A percentile compares a stretch with the other conserved stretches of the same genome.
phyloP scores from a whole-genome alignment of 192 early-diverging fungal species.

The Coemansia sp. region DNA sequence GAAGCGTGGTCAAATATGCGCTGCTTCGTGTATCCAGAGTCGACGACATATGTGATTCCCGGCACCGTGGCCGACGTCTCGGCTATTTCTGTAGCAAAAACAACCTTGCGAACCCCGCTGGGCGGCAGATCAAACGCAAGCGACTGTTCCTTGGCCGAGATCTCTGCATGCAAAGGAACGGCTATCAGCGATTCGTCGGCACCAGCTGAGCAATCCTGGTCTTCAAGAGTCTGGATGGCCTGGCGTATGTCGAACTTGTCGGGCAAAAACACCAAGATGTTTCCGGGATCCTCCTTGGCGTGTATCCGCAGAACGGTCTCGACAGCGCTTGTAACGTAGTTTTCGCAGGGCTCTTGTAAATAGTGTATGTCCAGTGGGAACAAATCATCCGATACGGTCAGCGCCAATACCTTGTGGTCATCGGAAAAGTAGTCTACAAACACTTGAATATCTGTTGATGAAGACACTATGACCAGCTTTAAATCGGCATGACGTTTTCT shows the following conservation, averaged over 20 bases:
- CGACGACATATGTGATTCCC: constrained; percentile 91
- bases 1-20: constrained; percentile 86
- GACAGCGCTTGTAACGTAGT: constrained; percentile 87
- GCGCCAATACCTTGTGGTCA: constrained; percentile 37
- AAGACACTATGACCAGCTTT: constrained; percentile 88
- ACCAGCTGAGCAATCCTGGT: constrained; percentile 51
- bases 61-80: constrained; percentile 96
- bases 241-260: constrained; percentile 94
- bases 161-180: constrained; percentile 80
- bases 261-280: constrained; percentile 89
- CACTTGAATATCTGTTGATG: constrained; percentile 51
- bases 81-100: constrained; percentile 95
- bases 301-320: constrained; percentile 91
- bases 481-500: constrained; percentile 69
- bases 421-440: neutral
- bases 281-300: constrained; percentile 85
- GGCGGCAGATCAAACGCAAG: constrained; percentile 87
- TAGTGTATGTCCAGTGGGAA: constrained; percentile 98
- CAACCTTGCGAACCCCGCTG: constrained; percentile 76
- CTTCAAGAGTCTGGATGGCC: constrained; percentile 59
- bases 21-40: constrained; percentile 90
- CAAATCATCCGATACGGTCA: constrained; percentile 86
- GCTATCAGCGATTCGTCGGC: constrained; percentile 70
- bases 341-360: constrained; percentile 83
- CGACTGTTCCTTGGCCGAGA: constrained; percentile 84